Evolutionary conservation across 345 rosid genomes (phyloP).

Genomic region (Firmiana major): DNA sequence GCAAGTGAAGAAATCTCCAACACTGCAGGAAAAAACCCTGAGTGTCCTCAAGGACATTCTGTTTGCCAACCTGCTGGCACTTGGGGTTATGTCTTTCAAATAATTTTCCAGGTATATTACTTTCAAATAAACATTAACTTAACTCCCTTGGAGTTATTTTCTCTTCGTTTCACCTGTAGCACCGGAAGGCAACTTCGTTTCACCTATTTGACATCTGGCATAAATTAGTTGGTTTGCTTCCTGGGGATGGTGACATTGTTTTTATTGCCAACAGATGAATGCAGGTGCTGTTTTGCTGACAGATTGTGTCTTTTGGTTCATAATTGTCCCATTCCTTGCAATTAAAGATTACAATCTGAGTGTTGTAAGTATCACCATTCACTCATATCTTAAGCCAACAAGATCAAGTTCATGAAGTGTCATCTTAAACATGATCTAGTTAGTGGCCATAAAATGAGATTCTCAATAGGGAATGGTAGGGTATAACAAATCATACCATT

Average conservation of each 20-base stretch:
- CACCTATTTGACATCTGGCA: not conserved
- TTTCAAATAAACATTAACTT: not conserved
- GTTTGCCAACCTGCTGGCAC: constrained; percentile 52
- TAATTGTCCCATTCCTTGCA: constrained; percentile 83
- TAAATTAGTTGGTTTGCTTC: not conserved
- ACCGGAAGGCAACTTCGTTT: not conserved
- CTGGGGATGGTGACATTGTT: not conserved
- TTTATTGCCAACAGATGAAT: constrained; percentile 55
- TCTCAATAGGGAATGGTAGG: too few species aligned
- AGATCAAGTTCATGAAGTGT: too few species aligned
- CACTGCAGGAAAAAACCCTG: constrained; percentile 32
- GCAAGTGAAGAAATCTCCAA: constrained; percentile 18
- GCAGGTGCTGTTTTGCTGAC: constrained; percentile 98
- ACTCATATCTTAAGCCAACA: not conserved
- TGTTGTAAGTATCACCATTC: constrained; percentile 46
- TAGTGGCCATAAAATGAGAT: too few species aligned
- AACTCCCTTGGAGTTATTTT: not conserved
- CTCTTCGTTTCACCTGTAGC: not conserved
- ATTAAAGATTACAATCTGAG: constrained; percentile 63
- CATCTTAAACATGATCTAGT: too few species aligned
- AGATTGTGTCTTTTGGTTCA: constrained; percentile 89
- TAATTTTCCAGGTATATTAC: constrained; percentile 72
- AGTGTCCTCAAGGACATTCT: constrained; percentile 17
- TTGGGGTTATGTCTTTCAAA: constrained; percentile 65
- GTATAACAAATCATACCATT: too few species aligned